Percentiles rank a stretch among this genome's conserved stretches.
Evolutionary conservation across 2,329 filamentous ascomycete genomes (phyloP).

Genomic region (Monilinia aucupariae): DNA sequence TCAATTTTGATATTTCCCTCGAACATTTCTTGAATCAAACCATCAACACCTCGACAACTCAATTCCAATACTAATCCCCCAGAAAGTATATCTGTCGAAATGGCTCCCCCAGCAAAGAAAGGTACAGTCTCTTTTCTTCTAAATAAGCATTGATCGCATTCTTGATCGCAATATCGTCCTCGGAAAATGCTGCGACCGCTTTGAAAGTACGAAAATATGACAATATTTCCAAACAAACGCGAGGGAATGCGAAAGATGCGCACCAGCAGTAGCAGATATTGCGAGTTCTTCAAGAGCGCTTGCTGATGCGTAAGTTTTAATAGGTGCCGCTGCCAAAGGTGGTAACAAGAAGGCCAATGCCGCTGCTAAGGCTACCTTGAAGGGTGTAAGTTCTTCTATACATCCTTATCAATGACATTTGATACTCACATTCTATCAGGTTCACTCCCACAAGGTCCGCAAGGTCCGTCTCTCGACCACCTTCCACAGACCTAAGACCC

Average conservation of each 20-base stretch:
- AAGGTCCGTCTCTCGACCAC: slow-evolving; percentile 90
- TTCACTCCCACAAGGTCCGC: slow-evolving; percentile 76
- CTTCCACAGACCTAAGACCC: slow-evolving; percentile 98
- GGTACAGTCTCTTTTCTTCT: slow-evolving; percentile 32
- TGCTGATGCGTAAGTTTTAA: slow-evolving; percentile 58
- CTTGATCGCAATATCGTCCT: slow-evolving; percentile 20
- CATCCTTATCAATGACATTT: slow-evolving; percentile 39
- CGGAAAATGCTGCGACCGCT: slow-evolving; percentile 20
- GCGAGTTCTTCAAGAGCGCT: slow-evolving; percentile 68
- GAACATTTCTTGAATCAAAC: slow-evolving; percentile 8
- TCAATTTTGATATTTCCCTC: slow-evolving; percentile 2
- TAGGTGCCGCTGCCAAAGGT: slow-evolving; percentile 51
- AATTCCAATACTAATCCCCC: slow-evolving; percentile 24
- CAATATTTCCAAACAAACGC: slow-evolving; percentile 14
- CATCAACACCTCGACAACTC: slow-evolving; percentile 20
- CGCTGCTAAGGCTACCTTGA: slow-evolving; percentile 93
- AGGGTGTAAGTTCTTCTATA: slow-evolving; percentile 67
- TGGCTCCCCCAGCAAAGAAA: slow-evolving; percentile 36
- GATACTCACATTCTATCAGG: slow-evolving; percentile 41
- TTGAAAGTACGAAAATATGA: slow-evolving; percentile 19
- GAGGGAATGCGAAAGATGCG: slow-evolving; percentile 26
- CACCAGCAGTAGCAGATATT: slow-evolving; percentile 66
- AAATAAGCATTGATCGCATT: slow-evolving; percentile 15
- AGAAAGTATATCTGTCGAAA: slow-evolving; percentile 30
- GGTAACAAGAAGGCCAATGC: slow-evolving; percentile 81